phyloP scores from a whole-genome alignment of 2,329 filamentous ascomycete species.

The Lachnellula cervina region DNA sequence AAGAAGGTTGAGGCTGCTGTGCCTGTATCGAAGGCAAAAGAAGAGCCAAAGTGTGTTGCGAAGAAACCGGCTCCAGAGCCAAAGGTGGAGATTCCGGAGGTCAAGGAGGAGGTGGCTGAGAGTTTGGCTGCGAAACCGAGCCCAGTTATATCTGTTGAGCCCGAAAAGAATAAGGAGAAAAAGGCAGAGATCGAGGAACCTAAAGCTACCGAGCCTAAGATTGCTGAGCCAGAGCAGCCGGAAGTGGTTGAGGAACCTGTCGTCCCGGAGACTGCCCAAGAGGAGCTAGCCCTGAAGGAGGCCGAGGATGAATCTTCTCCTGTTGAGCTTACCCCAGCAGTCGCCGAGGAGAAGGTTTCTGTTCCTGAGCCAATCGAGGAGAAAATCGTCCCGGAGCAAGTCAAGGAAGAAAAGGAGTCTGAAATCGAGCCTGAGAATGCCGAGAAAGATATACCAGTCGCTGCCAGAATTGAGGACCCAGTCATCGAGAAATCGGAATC shows the following conservation, averaged over 20 bases:
- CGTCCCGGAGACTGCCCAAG: slow-evolving; percentile 21
- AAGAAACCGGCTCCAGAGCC: background rate
- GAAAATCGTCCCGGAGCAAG: background rate
- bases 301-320: slow-evolving; percentile 9
- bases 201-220: slow-evolving; percentile 6
- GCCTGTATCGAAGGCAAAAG: background rate
- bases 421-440: slow-evolving; percentile 1
- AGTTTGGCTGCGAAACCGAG: background rate
- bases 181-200: slow-evolving; percentile 13
- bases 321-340: slow-evolving; percentile 1
- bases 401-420: slow-evolving; percentile 1
- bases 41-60: slow-evolving; percentile 1
- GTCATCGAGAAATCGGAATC: background rate
- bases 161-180: slow-evolving; percentile 9
- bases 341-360: slow-evolving; percentile 7
- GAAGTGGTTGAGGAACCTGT: slow-evolving; percentile 16
- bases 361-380: slow-evolving; percentile 9
- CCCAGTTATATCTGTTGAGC: background rate
- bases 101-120: slow-evolving; percentile 16
- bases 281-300: slow-evolving; percentile 11
- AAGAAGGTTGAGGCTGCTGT: slow-evolving; percentile 6
- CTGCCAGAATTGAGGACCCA: background rate
- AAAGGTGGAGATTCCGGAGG: slow-evolving; percentile 4
- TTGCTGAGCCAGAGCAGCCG: slow-evolving; percentile 4
- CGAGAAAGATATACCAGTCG: background rate